A percentile compares a stretch with the other conserved stretches of the same genome.
Conservation (phyloP, 2,329 filamentous ascomycete species). For the Calonectria crousiana region DNA sequence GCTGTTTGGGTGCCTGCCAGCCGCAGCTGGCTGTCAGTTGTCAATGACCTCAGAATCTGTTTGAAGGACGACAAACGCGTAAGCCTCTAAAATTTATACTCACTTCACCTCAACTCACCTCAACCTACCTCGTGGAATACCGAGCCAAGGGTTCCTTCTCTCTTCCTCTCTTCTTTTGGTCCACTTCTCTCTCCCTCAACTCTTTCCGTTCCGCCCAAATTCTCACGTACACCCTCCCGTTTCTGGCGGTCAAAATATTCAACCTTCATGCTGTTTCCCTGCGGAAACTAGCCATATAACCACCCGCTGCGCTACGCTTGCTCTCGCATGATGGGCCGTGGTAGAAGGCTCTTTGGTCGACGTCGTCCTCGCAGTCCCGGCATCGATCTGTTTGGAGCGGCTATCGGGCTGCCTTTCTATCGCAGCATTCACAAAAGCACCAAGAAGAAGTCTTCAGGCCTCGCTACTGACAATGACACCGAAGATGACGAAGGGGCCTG, state of each 20-base stretch:
- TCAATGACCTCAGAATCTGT: neutral
- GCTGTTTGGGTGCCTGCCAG: neutral
- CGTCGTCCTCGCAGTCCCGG: slow-evolving; percentile 29
- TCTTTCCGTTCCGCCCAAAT: neutral
- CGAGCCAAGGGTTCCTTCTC: neutral
- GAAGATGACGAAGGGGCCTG: neutral
- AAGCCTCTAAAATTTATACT: neutral
- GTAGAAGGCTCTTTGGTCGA: slow-evolving; percentile 28
- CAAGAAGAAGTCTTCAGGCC: slow-evolving; percentile 18
- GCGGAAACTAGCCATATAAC: neutral
- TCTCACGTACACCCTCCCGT: neutral
- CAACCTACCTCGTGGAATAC: neutral
- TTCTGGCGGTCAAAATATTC: neutral
- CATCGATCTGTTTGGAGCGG: slow-evolving; percentile 44
- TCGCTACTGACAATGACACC: slow-evolving; percentile 17
- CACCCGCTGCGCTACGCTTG: slow-evolving; percentile 5
- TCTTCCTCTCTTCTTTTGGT: neutral
- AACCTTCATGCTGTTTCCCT: neutral
- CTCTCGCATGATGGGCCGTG: slow-evolving; percentile 35
- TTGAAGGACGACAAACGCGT: neutral
- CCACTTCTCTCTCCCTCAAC: neutral
- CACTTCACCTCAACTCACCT: neutral
- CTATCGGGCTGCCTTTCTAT: slow-evolving; percentile 43
- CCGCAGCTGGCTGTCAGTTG: neutral
- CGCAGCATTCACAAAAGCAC: slow-evolving; percentile 21